Conservation (phyloP, 1,284 basidiomycete genomes). For the Agroathelia rolfsii region DNA sequence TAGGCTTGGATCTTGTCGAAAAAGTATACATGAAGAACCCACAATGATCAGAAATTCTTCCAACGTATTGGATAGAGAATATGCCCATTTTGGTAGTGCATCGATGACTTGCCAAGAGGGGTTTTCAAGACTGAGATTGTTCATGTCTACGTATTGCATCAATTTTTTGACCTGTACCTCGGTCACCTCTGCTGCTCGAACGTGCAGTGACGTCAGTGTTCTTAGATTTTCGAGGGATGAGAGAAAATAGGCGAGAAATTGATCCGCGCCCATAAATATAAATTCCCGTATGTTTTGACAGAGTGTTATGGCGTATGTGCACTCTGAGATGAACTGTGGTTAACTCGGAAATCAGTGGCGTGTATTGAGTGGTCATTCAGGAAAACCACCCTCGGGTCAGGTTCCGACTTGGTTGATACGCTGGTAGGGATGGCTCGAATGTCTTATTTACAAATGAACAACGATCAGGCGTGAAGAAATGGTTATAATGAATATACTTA, state of each 20-base stretch:
- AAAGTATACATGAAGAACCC: constrained; percentile 15
- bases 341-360: constrained; percentile 19
- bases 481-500: constrained; percentile 17
- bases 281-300: constrained; percentile 48
- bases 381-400: too few species aligned
- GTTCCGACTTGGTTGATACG: constrained; percentile 12
- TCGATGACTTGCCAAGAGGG: constrained; percentile 54
- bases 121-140: constrained; percentile 40
- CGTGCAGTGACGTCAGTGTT: constrained; percentile 35
- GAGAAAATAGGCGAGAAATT: constrained; percentile 40
- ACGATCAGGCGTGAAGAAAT: constrained; percentile 4
- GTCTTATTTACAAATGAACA: constrained; percentile 27
- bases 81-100: constrained; percentile 44
- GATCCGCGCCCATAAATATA: constrained; percentile 35
- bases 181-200: constrained; percentile 35
- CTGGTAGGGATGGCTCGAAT: constrained; percentile 35
- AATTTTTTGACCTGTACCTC: constrained; percentile 37
- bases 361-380: too few species aligned
- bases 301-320: constrained; percentile 32
- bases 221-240: constrained; percentile 31
- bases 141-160: constrained; percentile 29
- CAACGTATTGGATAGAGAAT: constrained; percentile 29
- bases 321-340: constrained; percentile 43
- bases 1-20: too few species aligned
- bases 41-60: constrained; percentile 49